phyloP scores from a whole-genome alignment of 352 stramenopile species.

The Phytophthora tentaculata region DNA sequence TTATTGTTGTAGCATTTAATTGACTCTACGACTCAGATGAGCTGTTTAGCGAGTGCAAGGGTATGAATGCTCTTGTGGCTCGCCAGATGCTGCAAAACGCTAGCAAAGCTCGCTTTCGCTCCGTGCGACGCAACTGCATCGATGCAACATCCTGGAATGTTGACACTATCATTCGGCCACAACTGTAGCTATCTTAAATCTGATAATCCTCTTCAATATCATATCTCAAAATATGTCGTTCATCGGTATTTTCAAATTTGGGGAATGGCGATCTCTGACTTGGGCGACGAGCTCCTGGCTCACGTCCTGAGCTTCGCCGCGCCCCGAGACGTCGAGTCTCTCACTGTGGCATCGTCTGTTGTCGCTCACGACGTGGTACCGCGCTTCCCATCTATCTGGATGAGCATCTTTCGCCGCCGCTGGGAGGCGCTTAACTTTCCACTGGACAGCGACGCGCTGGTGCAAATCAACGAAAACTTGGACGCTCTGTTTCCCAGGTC shows the following conservation, averaged over 20 bases:
- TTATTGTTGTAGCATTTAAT: too few relatives aligned
- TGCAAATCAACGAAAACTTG: slow-evolving; percentile 51
- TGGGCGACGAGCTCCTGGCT: slow-evolving; percentile 64
- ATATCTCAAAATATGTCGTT: slow-evolving; percentile 19
- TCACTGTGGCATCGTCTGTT: slow-evolving; percentile 53
- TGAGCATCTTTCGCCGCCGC: slow-evolving; percentile 56
- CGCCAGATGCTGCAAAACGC: slow-evolving; percentile 24
- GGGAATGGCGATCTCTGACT: slow-evolving; percentile 31
- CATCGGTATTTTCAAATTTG: slow-evolving; percentile 20
- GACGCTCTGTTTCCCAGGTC: slow-evolving; percentile 57
- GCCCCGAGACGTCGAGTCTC: slow-evolving; percentile 61
- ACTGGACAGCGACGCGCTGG: slow-evolving; percentile 29
- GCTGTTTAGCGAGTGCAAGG: slow-evolving; percentile 51
- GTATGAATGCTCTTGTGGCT: slow-evolving; percentile 13
- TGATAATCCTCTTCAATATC: slow-evolving; percentile 26
- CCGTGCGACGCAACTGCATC: slow-evolving; percentile 28
- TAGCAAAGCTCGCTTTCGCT: slow-evolving; percentile 14
- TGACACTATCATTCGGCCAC: slow-evolving; percentile 13
- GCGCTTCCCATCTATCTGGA: slow-evolving; percentile 64
- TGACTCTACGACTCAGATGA: slow-evolving; percentile 54
- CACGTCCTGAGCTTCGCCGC: slow-evolving; percentile 46
- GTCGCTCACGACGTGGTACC: slow-evolving; percentile 56
- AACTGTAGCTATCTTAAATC: slow-evolving; percentile 26
- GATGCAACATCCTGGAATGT: slow-evolving; percentile 28
- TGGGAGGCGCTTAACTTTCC: slow-evolving; percentile 73